Evolutionary conservation across 1,284 basidiomycete genomes (phyloP).

Genomic region (Amylostereum chailletii): DNA sequence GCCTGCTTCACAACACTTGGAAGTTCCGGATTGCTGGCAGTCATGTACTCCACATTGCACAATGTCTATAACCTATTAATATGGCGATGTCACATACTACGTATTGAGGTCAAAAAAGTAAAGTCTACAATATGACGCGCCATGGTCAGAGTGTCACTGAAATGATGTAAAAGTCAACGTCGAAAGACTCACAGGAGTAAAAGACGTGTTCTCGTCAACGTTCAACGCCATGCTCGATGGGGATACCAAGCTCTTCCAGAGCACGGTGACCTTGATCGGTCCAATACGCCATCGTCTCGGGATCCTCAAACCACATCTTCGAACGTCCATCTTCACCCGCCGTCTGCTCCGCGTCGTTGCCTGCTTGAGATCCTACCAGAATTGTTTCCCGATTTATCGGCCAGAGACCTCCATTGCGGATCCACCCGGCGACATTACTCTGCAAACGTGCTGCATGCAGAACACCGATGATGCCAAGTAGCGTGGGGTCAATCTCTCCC

Average conservation of each 20-base stretch:
- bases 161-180: too few relatives aligned
- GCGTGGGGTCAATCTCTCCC: slow-evolving; percentile 41
- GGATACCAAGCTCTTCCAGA: slow-evolving; percentile 40
- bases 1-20: too few relatives aligned
- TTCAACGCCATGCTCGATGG: slow-evolving; percentile 28
- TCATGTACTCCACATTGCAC: too few relatives aligned
- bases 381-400: slow-evolving; percentile 14
- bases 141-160: too few relatives aligned
- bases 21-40: too few relatives aligned
- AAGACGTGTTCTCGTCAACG: too few relatives aligned
- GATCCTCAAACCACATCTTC: slow-evolving; percentile 50
- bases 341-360: slow-evolving; percentile 2
- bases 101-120: too few relatives aligned
- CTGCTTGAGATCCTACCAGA: slow-evolving; percentile 3
- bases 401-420: slow-evolving; percentile 48
- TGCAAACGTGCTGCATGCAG: slow-evolving; percentile 52
- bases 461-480: slow-evolving; percentile 67
- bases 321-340: not conserved
- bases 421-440: slow-evolving; percentile 63
- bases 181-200: too few relatives aligned
- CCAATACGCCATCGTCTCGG: slow-evolving; percentile 38
- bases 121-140: too few relatives aligned
- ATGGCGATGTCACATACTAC: too few relatives aligned
- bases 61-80: too few relatives aligned
- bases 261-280: slow-evolving; percentile 37